A percentile compares a stretch with the other conserved stretches of the same genome.
phyloP scores from a whole-genome alignment of 139 green algal species.

The Tetradesmus obliquus region DNA sequence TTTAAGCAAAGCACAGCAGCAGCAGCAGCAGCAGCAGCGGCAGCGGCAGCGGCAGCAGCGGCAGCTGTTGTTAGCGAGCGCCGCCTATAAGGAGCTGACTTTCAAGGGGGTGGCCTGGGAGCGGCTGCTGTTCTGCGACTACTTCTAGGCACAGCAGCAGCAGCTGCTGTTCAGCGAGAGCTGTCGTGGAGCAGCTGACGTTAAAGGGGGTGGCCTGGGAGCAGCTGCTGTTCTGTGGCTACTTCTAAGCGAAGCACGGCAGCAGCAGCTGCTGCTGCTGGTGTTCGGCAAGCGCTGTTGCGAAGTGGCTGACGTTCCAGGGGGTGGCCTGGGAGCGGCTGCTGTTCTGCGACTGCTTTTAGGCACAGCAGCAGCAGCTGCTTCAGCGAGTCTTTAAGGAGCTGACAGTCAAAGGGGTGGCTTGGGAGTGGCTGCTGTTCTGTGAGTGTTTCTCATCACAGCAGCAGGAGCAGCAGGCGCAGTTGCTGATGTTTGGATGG shows the following conservation, averaged over 20 bases:
- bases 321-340: slow-evolving; percentile 68
- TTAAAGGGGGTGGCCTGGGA: neutral
- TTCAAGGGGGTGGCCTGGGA: slow-evolving; percentile 64
- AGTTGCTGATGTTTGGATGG: neutral
- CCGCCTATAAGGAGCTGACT: slow-evolving; percentile 63
- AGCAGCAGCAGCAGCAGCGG: neutral
- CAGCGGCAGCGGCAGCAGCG: neutral
- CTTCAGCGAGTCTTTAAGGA: neutral
- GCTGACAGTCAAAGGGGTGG: slow-evolving; percentile 58
- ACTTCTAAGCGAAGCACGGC: neutral
- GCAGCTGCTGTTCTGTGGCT: neutral
- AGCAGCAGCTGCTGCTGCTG: neutral
- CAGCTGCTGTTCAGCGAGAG: neutral
- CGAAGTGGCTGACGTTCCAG: slow-evolving; percentile 60
- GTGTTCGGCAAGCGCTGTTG: slow-evolving; percentile 54
- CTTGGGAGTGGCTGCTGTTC: neutral
- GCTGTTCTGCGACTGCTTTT: slow-evolving; percentile 77
- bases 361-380: neutral
- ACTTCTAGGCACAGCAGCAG: slow-evolving; percentile 49
- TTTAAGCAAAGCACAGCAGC: slow-evolving; percentile 31
- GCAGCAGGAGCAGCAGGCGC: neutral
- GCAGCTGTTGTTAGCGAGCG: slow-evolving; percentile 33
- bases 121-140: slow-evolving; percentile 77
- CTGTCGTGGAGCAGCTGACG: neutral
- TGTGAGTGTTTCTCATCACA: slow-evolving; percentile 54